Percentiles rank a stretch among this genome's conserved stretches.
Evolutionary conservation across 352 stramenopile species (phyloP).

Genomic region (Phytophthora pseudosyringae): DNA sequence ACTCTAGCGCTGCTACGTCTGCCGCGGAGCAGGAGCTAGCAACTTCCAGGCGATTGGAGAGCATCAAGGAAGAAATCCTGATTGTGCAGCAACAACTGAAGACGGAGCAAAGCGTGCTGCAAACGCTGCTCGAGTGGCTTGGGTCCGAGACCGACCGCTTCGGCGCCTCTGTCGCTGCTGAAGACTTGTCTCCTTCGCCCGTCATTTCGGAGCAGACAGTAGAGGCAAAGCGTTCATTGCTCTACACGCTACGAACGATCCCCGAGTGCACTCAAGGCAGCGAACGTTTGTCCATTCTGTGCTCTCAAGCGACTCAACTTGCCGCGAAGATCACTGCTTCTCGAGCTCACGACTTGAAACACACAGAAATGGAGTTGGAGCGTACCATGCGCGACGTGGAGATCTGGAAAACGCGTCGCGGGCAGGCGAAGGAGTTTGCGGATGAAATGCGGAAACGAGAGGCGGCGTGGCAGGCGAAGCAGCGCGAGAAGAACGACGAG

Average conservation of each 20-base stretch:
- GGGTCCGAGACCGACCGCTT: conserved; percentile 55
- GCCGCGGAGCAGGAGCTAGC: conserved; percentile 15
- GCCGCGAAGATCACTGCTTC: conserved; percentile 57
- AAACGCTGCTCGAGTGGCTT: conserved; percentile 58
- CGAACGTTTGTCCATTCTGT: conserved; percentile 52
- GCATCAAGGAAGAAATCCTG: conserved; percentile 48
- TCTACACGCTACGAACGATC: conserved; percentile 36
- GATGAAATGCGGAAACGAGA: conserved; percentile 63
- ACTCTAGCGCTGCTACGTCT: neutral
- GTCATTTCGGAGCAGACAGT: conserved; percentile 25
- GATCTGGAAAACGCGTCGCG: conserved; percentile 65
- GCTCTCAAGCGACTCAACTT: conserved; percentile 51
- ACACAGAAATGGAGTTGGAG: conserved; percentile 62
- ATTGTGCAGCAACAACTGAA: conserved; percentile 56
- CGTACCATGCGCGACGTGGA: conserved; percentile 65
- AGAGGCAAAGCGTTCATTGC: conserved; percentile 29
- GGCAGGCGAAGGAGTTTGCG: conserved; percentile 63
- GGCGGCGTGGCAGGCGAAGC: conserved; percentile 45
- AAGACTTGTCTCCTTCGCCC: conserved; percentile 15
- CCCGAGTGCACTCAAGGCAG: conserved; percentile 57
- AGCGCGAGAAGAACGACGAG: conserved; percentile 48
- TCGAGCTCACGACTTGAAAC: conserved; percentile 52
- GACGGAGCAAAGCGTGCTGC: conserved; percentile 47
- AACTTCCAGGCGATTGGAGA: conserved; percentile 39
- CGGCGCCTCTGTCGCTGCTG: conserved; percentile 28